These are phyloP conservation scores for Nitzschia inconspicua DNA, from an alignment of 108 stramenopile genomes.

Conservation along the genomic window DNA sequence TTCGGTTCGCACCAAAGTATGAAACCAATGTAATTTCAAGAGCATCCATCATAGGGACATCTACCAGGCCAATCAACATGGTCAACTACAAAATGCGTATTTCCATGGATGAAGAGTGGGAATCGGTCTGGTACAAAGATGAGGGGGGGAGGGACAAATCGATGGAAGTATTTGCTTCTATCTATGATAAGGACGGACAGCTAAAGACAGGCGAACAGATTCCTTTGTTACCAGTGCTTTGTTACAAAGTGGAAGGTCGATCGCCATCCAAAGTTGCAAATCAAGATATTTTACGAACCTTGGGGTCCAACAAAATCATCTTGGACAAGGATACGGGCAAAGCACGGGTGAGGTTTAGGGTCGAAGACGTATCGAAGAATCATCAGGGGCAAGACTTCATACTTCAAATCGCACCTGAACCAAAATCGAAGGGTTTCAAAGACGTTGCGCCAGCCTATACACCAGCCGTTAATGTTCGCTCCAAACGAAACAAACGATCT, in stretches of 20 bases:
- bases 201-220: slow-evolving; percentile 30
- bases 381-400: slow-evolving; percentile 82
- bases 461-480: slow-evolving; percentile 71
- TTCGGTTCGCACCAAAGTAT: slow-evolving; percentile 15
- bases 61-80: slow-evolving; percentile 21
- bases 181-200: slow-evolving; percentile 47
- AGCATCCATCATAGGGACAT: not conserved
- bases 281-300: slow-evolving; percentile 68
- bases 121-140: slow-evolving; percentile 86
- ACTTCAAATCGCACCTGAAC: slow-evolving; percentile 55
- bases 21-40: not conserved
- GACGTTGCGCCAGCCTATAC: slow-evolving; percentile 72
- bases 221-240: slow-evolving; percentile 32
- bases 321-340: slow-evolving; percentile 36
- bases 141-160: slow-evolving; percentile 90
- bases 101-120: slow-evolving; percentile 39
- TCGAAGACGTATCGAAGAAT: slow-evolving; percentile 90
- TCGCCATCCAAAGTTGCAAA: slow-evolving; percentile 47
- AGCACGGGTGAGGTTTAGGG: slow-evolving; percentile 54
- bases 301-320: slow-evolving; percentile 30
- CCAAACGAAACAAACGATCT: slow-evolving; percentile 74
- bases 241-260: slow-evolving; percentile 27
- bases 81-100: slow-evolving; percentile 46
- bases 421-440: slow-evolving; percentile 32
- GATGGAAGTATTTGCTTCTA: slow-evolving; percentile 58